These are phyloP conservation scores for Solanum chacoense DNA, from an alignment of 305 asterid species.

Conservation along the genomic window DNA sequence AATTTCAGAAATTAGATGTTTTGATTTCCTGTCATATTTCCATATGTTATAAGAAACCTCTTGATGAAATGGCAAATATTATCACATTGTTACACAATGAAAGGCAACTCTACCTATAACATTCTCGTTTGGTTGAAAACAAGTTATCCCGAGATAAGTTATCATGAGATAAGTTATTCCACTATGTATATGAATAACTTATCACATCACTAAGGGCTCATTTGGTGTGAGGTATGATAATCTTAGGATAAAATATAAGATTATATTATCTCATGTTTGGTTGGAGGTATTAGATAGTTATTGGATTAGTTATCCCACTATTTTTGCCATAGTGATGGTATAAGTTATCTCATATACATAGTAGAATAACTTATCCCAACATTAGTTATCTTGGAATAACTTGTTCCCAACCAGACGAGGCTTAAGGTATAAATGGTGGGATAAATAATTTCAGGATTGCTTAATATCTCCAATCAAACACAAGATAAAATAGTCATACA, in stretches of 20 bases:
- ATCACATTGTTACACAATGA: background rate
- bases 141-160: too few species aligned
- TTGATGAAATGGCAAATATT: background rate
- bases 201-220: background rate
- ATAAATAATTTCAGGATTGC: too few species aligned
- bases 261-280: background rate
- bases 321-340: background rate
- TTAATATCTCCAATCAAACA: background rate
- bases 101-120: background rate
- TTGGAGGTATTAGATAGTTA: background rate
- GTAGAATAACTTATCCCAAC: background rate
- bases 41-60: background rate
- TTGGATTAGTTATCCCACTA: background rate
- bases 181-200: too few species aligned
- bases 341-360: too few species aligned
- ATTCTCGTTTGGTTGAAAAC: rapidly evolving
- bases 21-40: background rate
- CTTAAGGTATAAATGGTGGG: background rate
- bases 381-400: too few species aligned
- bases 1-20: background rate
- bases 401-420: background rate
- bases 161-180: background rate
- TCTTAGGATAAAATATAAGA: background rate
- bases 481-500: too few species aligned
- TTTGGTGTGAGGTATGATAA: background rate